phyloP scores from a whole-genome alignment of 768 basidiomycete species.

The Boletus sensibilis region DNA sequence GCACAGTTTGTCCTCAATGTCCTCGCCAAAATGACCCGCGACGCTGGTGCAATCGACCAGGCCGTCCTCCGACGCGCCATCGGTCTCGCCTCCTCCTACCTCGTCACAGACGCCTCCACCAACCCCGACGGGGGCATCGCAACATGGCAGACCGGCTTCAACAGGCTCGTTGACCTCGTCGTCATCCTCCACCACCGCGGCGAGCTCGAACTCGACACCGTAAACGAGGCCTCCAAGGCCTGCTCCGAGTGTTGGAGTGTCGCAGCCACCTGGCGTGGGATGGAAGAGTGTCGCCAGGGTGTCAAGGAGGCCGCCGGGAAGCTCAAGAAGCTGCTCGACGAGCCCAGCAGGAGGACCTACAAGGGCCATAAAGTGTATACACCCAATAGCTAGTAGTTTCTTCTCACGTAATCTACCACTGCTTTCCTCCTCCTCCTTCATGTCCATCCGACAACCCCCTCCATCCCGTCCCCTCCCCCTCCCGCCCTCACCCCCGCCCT shows the following conservation, averaged over 20 bases:
- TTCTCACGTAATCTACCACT: slow-evolving; percentile 12
- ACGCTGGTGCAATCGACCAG: slow-evolving; percentile 56
- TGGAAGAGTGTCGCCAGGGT: slow-evolving; percentile 61
- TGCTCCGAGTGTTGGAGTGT: slow-evolving; percentile 84
- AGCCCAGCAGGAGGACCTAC: slow-evolving; percentile 33
- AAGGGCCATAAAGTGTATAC: slow-evolving; percentile 34
- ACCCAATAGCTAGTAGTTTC: slow-evolving; percentile 19
- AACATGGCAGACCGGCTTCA: slow-evolving; percentile 69
- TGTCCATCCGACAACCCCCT: slow-evolving; percentile 7
- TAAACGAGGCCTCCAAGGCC: slow-evolving; percentile 56
- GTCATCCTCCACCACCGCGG: slow-evolving; percentile 64
- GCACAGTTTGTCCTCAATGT: slow-evolving; percentile 55
- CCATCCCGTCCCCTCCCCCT: slow-evolving; percentile 5
- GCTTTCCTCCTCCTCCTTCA: background rate
- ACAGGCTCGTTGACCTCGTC: slow-evolving; percentile 67
- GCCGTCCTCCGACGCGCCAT: slow-evolving; percentile 59
- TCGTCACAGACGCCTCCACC: slow-evolving; percentile 69
- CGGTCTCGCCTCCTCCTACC: slow-evolving; percentile 72
- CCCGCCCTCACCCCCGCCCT: background rate
- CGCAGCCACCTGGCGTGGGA: slow-evolving; percentile 63
- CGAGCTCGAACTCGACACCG: slow-evolving; percentile 75
- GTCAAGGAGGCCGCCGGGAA: slow-evolving; percentile 61
- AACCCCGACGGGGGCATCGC: slow-evolving; percentile 53
- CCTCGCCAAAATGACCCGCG: slow-evolving; percentile 50
- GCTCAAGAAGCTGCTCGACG: slow-evolving; percentile 49